Evolutionary conservation across 2,329 filamentous ascomycete genomes (phyloP).

Genomic region (Alternaria solani): DNA sequence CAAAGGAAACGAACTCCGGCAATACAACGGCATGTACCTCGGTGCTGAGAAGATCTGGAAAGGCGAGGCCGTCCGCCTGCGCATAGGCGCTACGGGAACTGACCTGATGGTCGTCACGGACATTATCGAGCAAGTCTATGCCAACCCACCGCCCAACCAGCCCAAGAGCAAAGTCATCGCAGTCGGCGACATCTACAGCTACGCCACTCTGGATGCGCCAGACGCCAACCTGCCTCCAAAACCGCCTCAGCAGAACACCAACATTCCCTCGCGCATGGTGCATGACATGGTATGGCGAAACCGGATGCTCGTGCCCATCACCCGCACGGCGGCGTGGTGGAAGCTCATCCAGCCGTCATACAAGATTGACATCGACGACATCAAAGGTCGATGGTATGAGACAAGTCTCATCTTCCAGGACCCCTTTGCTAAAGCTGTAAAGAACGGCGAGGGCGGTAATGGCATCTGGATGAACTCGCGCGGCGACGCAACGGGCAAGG

Average conservation of each 20-base stretch:
- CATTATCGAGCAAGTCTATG: constrained; percentile 52
- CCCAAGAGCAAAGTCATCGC: constrained; percentile 50
- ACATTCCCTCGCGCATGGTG: constrained; percentile 61
- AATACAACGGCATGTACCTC: constrained; percentile 64
- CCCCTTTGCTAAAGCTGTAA: constrained; percentile 43
- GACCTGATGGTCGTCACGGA: constrained; percentile 60
- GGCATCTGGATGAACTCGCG: constrained; percentile 59
- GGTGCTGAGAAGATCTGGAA: constrained; percentile 68
- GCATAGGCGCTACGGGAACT: constrained; percentile 51
- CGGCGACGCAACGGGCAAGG: constrained; percentile 48
- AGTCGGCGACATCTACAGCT: constrained; percentile 62
- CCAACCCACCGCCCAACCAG: constrained; percentile 17
- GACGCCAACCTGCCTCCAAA: constrained; percentile 44
- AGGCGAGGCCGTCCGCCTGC: constrained; percentile 65
- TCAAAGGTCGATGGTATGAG: constrained; percentile 70
- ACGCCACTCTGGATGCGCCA: constrained; percentile 47
- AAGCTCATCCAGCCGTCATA: constrained; percentile 49
- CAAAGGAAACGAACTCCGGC: constrained; percentile 53
- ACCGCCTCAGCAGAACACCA: constrained; percentile 50
- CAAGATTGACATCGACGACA: constrained; percentile 55
- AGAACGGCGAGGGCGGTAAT: constrained; percentile 53
- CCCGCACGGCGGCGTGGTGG: constrained; percentile 53
- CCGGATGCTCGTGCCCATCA: constrained; percentile 50
- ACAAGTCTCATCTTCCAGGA: constrained; percentile 58
- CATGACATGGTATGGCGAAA: constrained; percentile 62